A percentile compares a stretch with the other conserved stretches of the same genome.
phyloP scores from a whole-genome alignment of 768 basidiomycete genomes.

The Lepiota brunneoincarnata region DNA sequence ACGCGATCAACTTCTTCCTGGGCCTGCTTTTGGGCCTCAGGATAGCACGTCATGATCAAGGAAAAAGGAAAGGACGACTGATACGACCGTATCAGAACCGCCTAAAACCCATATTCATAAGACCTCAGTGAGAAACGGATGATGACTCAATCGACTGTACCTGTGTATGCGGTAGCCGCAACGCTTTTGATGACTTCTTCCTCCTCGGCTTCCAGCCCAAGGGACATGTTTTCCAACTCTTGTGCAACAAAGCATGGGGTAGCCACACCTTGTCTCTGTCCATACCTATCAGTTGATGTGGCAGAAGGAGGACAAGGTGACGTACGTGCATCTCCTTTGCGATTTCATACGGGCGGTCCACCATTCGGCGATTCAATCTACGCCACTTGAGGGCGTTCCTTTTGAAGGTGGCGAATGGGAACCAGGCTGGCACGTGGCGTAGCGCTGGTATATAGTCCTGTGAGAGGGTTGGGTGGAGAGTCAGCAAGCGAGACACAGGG shows the following conservation, averaged over 20 bases:
- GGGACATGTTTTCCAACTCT: constrained; percentile 29
- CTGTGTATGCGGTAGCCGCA: constrained; percentile 41
- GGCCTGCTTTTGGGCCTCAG: constrained; percentile 32
- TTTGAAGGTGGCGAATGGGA: constrained; percentile 40
- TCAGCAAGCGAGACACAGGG: not conserved
- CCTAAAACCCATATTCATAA: constrained; percentile 12
- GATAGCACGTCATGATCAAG: constrained; percentile 38
- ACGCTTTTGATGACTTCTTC: constrained; percentile 40
- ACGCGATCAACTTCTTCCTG: constrained; percentile 37
- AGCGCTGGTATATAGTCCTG: constrained; percentile 32
- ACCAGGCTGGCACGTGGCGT: constrained; percentile 39
- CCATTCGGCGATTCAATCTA: constrained; percentile 29
- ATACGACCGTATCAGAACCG: constrained; percentile 35
- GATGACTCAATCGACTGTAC: constrained; percentile 18
- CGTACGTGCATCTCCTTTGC: constrained; percentile 33
- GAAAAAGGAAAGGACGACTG: constrained; percentile 34
- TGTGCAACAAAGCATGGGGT: constrained; percentile 32
- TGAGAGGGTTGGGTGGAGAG: not conserved
- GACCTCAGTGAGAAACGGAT: not conserved
- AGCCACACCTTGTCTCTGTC: constrained; percentile 26
- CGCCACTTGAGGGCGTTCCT: constrained; percentile 36
- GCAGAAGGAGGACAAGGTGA: not conserved
- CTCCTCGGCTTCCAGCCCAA: constrained; percentile 23
- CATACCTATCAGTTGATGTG: not conserved
- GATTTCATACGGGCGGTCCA: constrained; percentile 35